Evolutionary conservation across 2,329 filamentous ascomycete species (phyloP).

Genomic region (Endoconidiophora laricicola): DNA sequence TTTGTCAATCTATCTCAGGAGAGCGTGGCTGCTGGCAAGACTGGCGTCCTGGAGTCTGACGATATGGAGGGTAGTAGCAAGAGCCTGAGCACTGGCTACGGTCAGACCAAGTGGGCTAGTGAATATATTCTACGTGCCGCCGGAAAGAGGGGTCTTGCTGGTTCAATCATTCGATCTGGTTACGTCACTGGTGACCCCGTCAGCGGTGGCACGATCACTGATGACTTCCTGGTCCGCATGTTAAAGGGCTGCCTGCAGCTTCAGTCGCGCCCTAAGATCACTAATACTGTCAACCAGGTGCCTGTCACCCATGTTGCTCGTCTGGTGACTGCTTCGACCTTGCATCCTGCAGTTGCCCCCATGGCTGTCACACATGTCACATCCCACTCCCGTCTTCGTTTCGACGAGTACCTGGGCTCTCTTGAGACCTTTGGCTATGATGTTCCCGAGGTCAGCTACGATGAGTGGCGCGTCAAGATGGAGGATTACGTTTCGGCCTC

Average conservation of each 20-base stretch:
- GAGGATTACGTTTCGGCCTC: constrained; percentile 18
- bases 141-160: constrained; percentile 56
- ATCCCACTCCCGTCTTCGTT: constrained; percentile 57
- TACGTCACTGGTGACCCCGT: constrained; percentile 64
- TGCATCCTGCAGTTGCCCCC: constrained; percentile 37
- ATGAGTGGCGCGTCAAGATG: constrained; percentile 44
- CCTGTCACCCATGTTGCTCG: constrained; percentile 70
- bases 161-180: constrained; percentile 64
- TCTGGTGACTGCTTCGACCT: constrained; percentile 58
- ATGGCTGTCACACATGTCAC: constrained; percentile 56
- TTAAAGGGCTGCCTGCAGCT: constrained; percentile 79
- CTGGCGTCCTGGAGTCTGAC: constrained; percentile 56
- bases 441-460: constrained; percentile 49
- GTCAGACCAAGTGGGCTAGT: constrained; percentile 76
- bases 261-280: constrained; percentile 52
- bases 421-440: constrained; percentile 59
- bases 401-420: constrained; percentile 59
- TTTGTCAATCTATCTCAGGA: constrained; percentile 59
- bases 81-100: constrained; percentile 74
- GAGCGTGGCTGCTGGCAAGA: constrained; percentile 41
- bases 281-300: constrained; percentile 78
- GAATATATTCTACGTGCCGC: constrained; percentile 60
- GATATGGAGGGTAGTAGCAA: constrained; percentile 59
- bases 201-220: constrained; percentile 58
- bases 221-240: constrained; percentile 82